phyloP scores from a whole-genome alignment of 139 green algal species.

The Klebsormidium nitens region DNA sequence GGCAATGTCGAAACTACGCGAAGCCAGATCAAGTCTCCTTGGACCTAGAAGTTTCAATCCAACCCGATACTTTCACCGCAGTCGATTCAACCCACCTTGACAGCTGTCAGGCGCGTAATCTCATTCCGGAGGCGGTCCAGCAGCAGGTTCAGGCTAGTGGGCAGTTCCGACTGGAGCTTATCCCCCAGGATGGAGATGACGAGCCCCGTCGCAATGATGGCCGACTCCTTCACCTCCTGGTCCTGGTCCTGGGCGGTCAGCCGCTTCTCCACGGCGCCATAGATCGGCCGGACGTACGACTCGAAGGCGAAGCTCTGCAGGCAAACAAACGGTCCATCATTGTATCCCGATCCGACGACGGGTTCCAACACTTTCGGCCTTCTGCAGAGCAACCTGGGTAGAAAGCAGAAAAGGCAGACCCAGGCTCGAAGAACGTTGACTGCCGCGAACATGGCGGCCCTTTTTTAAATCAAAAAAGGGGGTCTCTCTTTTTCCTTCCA shows the following conservation, averaged over 20 bases:
- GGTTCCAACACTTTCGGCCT: not conserved
- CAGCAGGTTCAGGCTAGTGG: conserved; percentile 55
- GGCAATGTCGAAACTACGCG: no score
- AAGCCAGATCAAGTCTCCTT: no score
- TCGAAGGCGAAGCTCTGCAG: conserved; percentile 27
- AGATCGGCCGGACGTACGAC: conserved; percentile 43
- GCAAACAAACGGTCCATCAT: conserved; percentile 18
- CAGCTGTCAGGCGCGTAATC: conserved; percentile 75
- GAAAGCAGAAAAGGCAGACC: conserved; percentile 4
- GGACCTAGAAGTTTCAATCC: no score
- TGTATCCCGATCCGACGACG: no score
- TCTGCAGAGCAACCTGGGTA: not conserved
- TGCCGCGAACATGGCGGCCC: not conserved
- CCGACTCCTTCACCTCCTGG: conserved; percentile 84
- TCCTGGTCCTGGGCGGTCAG: conserved; percentile 71
- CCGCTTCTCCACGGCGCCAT: conserved; percentile 45
- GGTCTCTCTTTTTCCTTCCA: no score
- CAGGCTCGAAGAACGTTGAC: not conserved
- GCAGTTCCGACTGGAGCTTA: conserved; percentile 52
- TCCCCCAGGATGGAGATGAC: conserved; percentile 63
- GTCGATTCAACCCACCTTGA: conserved; percentile 69
- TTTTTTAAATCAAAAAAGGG: conserved; percentile 1
- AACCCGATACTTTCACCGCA: no score
- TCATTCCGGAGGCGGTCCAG: conserved; percentile 88
- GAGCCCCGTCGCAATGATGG: conserved; percentile 65